Evolutionary conservation across 257 asterid species (phyloP).

Genomic region (Thymus quinquecostatus): DNA sequence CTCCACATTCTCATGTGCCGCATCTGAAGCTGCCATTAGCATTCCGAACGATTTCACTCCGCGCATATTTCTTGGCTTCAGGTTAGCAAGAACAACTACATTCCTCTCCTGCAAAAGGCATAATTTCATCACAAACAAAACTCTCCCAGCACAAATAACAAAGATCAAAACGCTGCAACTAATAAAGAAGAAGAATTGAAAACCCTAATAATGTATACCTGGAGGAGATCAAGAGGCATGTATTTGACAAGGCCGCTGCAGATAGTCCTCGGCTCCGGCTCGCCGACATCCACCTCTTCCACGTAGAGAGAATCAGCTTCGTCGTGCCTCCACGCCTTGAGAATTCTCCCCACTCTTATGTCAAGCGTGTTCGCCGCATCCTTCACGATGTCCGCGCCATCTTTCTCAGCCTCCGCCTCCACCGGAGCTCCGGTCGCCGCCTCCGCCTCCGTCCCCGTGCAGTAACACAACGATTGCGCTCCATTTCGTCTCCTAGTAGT

Average conservation of each 20-base stretch:
- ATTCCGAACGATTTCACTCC: slow-evolving; percentile 89
- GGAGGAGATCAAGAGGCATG: slow-evolving; percentile 68
- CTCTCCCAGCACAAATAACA: not conserved
- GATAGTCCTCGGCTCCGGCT: slow-evolving; percentile 79
- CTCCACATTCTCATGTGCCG: slow-evolving; percentile 83
- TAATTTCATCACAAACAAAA: not conserved
- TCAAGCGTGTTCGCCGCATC: slow-evolving; percentile 80
- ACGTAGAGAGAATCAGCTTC: slow-evolving; percentile 97
- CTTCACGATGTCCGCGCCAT: slow-evolving; percentile 34
- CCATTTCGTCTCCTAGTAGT: not conserved
- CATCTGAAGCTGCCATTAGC: slow-evolving; percentile 99
- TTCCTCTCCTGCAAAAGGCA: slow-evolving; percentile 57
- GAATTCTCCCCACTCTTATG: slow-evolving; percentile 74
- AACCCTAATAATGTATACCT: slow-evolving; percentile 41
- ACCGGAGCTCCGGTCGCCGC: slow-evolving; percentile 30
- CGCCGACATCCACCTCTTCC: slow-evolving; percentile 96
- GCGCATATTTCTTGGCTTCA: slow-evolving; percentile 97
- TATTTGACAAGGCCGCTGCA: slow-evolving; percentile 93
- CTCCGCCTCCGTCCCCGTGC: slow-evolving; percentile 43
- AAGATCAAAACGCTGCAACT: not conserved
- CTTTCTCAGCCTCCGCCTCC: slow-evolving; percentile 24
- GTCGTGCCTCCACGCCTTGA: slow-evolving; percentile 82
- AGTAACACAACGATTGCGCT: slow-evolving; percentile 34
- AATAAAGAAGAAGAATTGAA: not conserved
- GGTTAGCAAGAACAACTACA: slow-evolving; percentile 88